Conservation (phyloP, 805 yeast genomes). For the Candida ortonii region DNA sequence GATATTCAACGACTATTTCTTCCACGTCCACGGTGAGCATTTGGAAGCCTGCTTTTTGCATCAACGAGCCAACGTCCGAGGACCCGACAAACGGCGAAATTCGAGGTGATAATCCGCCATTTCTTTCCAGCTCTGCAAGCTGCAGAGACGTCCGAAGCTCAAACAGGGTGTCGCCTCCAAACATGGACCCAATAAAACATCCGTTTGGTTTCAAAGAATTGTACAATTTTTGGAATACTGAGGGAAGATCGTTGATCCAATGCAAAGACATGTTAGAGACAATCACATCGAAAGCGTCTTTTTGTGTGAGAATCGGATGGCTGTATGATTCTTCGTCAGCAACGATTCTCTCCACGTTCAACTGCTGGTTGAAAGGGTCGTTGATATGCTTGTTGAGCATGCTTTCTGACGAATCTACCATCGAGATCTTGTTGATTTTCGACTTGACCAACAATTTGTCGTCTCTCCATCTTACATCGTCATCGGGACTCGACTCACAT, state of each 20-base stretch:
- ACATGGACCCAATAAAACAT: conserved; percentile 73
- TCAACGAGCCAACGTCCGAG: conserved; percentile 67
- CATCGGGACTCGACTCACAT: conserved; percentile 37
- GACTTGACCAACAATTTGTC: conserved; percentile 53
- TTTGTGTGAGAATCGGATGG: conserved; percentile 39
- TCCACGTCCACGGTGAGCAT: conserved; percentile 83
- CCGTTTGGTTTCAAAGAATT: conserved; percentile 72
- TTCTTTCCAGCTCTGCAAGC: conserved; percentile 76
- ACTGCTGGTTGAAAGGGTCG: conserved; percentile 39
- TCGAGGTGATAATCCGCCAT: conserved; percentile 77
- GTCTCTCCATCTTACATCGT: conserved; percentile 41
- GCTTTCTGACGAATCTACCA: conserved; percentile 62
- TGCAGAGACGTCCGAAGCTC: conserved; percentile 79
- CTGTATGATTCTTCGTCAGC: conserved; percentile 67
- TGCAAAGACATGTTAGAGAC: conserved; percentile 71
- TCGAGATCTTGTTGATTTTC: conserved; percentile 52
- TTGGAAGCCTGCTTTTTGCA: conserved; percentile 75
- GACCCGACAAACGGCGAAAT: conserved; percentile 79
- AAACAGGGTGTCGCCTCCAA: conserved; percentile 83
- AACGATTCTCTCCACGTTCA: conserved; percentile 48
- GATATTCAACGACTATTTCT: conserved; percentile 76
- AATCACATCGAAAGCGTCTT: conserved; percentile 59
- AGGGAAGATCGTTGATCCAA: conserved; percentile 86
- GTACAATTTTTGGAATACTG: conserved; percentile 53
- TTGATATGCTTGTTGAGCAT: conserved; percentile 53